These are phyloP conservation scores for Fusarium duplospermum DNA, from an alignment of 2,329 filamentous ascomycete species.

Conservation along the genomic window DNA sequence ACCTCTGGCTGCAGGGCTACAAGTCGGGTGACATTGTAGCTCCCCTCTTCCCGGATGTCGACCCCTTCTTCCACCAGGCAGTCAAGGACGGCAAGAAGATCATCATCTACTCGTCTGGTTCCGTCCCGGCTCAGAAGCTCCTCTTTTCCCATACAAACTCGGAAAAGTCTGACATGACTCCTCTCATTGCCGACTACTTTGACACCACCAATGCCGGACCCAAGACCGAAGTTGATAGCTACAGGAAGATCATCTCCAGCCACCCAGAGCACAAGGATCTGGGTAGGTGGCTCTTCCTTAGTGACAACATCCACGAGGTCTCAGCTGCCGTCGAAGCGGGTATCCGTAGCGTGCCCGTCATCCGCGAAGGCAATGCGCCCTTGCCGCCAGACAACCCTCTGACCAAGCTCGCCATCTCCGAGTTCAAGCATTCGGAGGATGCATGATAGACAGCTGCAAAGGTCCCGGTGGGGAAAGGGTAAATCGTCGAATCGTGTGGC, in stretches of 20 bases:
- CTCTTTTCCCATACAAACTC: conserved; percentile 77
- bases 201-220: conserved; percentile 84
- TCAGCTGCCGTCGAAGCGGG: conserved; percentile 70
- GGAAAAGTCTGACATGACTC: conserved; percentile 68
- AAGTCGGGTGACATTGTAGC: conserved; percentile 75
- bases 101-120: conserved; percentile 86
- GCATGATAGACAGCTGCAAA: conserved; percentile 41
- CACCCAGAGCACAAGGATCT: conserved; percentile 56
- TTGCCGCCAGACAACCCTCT: conserved; percentile 63
- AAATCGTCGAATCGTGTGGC: conserved; percentile 34
- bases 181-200: conserved; percentile 74
- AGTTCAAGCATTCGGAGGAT: conserved; percentile 46
- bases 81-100: conserved; percentile 65
- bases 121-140: conserved; percentile 82
- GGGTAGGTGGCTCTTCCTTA: conserved; percentile 78
- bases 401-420: conserved; percentile 48
- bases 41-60: conserved; percentile 80
- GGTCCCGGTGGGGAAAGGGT: conserved; percentile 33
- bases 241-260: conserved; percentile 68
- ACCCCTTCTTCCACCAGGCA: conserved; percentile 72
- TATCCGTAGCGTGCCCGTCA: conserved; percentile 72
- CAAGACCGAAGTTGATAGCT: conserved; percentile 76
- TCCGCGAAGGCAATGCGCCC: conserved; percentile 77
- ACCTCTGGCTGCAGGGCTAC: conserved; percentile 83
- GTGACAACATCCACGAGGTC: conserved; percentile 80